Percentiles rank a stretch among this genome's conserved stretches.
These are phyloP conservation scores for Boechera stricta DNA, from an alignment of 345 rosid genomes.

Conservation along the genomic window DNA sequence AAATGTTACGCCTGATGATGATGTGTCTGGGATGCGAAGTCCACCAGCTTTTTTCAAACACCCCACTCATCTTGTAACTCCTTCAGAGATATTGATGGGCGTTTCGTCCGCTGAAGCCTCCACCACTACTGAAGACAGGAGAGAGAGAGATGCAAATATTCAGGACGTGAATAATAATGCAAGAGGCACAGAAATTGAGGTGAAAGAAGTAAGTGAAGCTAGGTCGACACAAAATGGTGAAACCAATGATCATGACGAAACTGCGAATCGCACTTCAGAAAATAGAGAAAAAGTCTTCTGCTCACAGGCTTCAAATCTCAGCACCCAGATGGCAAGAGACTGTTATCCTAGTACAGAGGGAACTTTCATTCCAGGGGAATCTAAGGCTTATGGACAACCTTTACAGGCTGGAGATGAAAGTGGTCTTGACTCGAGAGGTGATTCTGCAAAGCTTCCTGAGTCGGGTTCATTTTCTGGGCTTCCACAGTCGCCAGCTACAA, in stretches of 20 bases:
- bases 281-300: slow-evolving; percentile 58
- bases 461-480: slow-evolving; percentile 44
- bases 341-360: slow-evolving; percentile 53
- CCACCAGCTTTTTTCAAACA: slow-evolving; percentile 61
- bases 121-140: slow-evolving; percentile 50
- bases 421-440: slow-evolving; percentile 51
- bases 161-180: slow-evolving; percentile 57
- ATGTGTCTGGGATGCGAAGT: slow-evolving; percentile 51
- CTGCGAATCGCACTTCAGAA: slow-evolving; percentile 50
- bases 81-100: slow-evolving; percentile 74
- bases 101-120: slow-evolving; percentile 63
- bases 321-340: slow-evolving; percentile 63
- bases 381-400: slow-evolving; percentile 49
- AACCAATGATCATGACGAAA: slow-evolving; percentile 47
- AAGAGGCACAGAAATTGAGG: slow-evolving; percentile 59
- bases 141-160: slow-evolving; percentile 53
- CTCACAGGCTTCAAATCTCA: slow-evolving; percentile 77
- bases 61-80: slow-evolving; percentile 88
- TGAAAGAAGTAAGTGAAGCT: slow-evolving; percentile 66
- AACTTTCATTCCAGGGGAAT: slow-evolving; percentile 48
- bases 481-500: slow-evolving; percentile 52
- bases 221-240: slow-evolving; percentile 56
- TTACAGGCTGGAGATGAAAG: slow-evolving; percentile 51
- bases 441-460: slow-evolving; percentile 55
- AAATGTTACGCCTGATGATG: slow-evolving; percentile 55